Conservation (phyloP, 306 rosid species). For the Mimosa bimucronata region DNA sequence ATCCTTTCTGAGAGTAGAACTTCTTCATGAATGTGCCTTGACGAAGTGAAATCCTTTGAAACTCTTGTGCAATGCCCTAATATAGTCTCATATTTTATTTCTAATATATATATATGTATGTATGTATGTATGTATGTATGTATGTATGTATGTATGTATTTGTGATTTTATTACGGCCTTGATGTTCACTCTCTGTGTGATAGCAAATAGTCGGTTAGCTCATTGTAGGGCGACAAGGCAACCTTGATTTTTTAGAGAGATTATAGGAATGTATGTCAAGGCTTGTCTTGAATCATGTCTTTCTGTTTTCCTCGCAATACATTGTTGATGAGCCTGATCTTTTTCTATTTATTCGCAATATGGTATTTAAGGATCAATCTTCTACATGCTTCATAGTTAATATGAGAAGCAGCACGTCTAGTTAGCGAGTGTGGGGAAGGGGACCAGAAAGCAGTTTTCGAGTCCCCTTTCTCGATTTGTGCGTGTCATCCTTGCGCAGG, state of each 20-base stretch:
- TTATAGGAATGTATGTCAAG: too few relatives aligned
- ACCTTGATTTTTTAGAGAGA: background rate
- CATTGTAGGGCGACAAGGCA: background rate
- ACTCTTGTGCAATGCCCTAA: constrained; percentile 16
- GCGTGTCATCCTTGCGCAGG: too few relatives aligned
- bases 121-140: too few relatives aligned
- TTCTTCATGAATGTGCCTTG: constrained; percentile 19
- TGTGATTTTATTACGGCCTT: background rate
- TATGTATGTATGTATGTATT: too few relatives aligned
- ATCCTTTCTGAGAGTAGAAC: constrained; percentile 29
- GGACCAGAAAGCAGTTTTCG: too few relatives aligned
- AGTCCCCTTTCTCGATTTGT: background rate
- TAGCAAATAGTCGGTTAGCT: background rate
- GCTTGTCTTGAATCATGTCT: too few relatives aligned
- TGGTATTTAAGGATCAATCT: background rate
- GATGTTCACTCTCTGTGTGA: background rate
- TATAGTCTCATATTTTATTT: background rate
- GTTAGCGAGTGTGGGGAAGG: too few relatives aligned
- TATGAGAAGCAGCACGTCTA: background rate
- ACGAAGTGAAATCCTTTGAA: constrained; percentile 27
- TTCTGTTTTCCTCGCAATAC: too few relatives aligned
- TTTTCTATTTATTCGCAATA: too few relatives aligned
- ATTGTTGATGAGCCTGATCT: too few relatives aligned
- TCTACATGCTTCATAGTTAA: background rate
- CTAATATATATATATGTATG: background rate